Conservation (phyloP, 148 eudicot species). For the Cornus controversa region DNA sequence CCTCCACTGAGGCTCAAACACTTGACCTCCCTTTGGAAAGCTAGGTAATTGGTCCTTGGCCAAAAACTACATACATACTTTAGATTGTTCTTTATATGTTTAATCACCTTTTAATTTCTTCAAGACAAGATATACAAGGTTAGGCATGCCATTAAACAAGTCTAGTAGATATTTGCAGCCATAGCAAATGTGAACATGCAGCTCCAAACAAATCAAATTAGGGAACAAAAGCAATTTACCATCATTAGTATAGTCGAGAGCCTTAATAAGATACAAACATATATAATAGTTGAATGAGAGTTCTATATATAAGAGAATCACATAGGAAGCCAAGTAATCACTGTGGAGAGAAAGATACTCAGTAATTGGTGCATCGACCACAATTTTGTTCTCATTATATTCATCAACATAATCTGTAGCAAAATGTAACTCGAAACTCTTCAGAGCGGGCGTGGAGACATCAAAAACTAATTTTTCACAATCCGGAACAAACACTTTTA, state of each 20-base stretch:
- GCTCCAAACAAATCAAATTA: conserved; percentile 14
- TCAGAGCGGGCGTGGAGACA: conserved; percentile 3
- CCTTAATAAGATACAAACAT: neutral
- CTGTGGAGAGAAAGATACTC: neutral
- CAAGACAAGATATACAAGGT: neutral
- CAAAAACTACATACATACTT: too few relatives aligned
- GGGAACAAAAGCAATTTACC: conserved; percentile 11
- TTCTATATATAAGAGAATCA: too few relatives aligned
- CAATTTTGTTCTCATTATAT: neutral
- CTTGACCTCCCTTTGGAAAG: too few relatives aligned
- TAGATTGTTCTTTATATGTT: too few relatives aligned
- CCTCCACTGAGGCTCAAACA: too few relatives aligned
- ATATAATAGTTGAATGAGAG: too few relatives aligned
- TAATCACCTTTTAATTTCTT: neutral
- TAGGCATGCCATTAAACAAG: conserved; percentile 9
- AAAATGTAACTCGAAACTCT: neutral
- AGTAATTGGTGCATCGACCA: conserved; percentile 10
- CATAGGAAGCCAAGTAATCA: neutral
- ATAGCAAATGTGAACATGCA: neutral
- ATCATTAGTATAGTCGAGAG: conserved; percentile 6
- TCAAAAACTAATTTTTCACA: neutral
- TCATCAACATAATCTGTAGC: too few relatives aligned
- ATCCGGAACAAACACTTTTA: neutral
- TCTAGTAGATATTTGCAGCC: neutral
- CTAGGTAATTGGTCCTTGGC: too few relatives aligned